Conservation (phyloP, 257 asterid genomes). For the Lithospermum erythrorhizon region DNA sequence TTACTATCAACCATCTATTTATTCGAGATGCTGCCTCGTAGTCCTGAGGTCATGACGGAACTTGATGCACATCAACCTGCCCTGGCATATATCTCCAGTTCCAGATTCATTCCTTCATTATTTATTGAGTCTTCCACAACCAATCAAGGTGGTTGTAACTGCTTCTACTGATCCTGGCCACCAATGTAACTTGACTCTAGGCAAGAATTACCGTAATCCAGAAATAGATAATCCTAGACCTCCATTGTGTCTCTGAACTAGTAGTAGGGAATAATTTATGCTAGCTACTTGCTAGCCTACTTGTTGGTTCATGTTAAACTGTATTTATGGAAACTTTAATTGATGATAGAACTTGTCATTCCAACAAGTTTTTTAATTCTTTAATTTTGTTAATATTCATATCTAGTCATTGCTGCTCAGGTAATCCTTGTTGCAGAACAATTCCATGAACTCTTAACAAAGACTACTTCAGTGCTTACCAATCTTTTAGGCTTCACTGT, state of each 20-base stretch:
- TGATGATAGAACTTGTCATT: not conserved
- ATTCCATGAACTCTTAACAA: no score
- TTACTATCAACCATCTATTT: slow-evolving; percentile 18
- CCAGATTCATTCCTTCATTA: slow-evolving; percentile 28
- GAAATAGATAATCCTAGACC: slow-evolving; percentile 13
- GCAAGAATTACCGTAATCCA: slow-evolving; percentile 29
- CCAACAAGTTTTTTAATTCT: not conserved
- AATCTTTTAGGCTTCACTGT: no score
- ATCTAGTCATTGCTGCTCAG: no score
- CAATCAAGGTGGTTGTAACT: slow-evolving; percentile 21
- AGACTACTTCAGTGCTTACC: no score
- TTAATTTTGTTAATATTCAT: no score
- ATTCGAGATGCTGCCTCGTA: slow-evolving; percentile 12
- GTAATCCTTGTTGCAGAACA: no score
- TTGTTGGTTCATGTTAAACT: slow-evolving; percentile 9
- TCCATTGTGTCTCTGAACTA: slow-evolving; percentile 11
- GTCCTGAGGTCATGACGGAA: not conserved
- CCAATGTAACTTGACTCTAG: slow-evolving; percentile 18
- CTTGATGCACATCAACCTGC: slow-evolving; percentile 12
- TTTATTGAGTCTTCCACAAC: slow-evolving; percentile 36
- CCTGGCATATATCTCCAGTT: slow-evolving; percentile 17
- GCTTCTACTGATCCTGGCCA: slow-evolving; percentile 27
- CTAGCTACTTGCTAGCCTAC: slow-evolving; percentile 46
- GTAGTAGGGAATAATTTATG: slow-evolving; percentile 20
- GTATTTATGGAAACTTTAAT: slow-evolving; percentile 10